phyloP scores from a whole-genome alignment of 352 stramenopile species.

The Globisporangium acanthophoron region DNA sequence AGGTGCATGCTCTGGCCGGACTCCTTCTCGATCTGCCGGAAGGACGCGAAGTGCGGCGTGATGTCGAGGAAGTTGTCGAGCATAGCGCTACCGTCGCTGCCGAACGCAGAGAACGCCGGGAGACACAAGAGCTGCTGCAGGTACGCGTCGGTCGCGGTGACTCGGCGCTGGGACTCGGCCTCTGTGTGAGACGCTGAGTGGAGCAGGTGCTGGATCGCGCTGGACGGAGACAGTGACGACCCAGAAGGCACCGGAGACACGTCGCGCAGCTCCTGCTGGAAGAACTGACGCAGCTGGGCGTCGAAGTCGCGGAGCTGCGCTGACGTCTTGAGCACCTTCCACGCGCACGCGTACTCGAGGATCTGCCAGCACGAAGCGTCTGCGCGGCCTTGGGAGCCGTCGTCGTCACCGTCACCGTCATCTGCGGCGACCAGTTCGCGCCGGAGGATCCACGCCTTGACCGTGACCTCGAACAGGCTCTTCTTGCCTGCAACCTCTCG shows the following conservation, averaged over 20 bases:
- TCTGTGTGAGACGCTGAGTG: constrained; percentile 17
- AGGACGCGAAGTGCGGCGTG: constrained; percentile 36
- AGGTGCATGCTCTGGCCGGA: constrained; percentile 46
- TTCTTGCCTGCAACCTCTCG: constrained; percentile 18
- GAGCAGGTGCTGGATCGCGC: constrained; percentile 22
- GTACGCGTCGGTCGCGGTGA: constrained; percentile 38
- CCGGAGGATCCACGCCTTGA: constrained; percentile 58
- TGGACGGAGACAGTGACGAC: constrained; percentile 13
- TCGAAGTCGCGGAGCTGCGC: constrained; percentile 50
- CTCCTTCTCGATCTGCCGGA: constrained; percentile 42
- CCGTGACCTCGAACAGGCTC: constrained; percentile 43
- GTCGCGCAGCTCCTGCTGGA: constrained; percentile 38
- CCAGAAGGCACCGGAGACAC: constrained; percentile 29
- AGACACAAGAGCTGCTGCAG: constrained; percentile 44
- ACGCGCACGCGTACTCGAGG: constrained; percentile 58
- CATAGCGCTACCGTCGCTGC: constrained; percentile 47
- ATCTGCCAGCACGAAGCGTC: constrained; percentile 41
- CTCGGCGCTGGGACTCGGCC: constrained; percentile 32
- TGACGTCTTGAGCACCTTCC: constrained; percentile 39
- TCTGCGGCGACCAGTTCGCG: constrained; percentile 32
- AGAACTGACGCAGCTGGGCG: constrained; percentile 37
- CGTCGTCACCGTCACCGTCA: constrained; percentile 10
- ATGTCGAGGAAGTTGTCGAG: constrained; percentile 70
- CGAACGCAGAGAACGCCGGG: constrained; percentile 46
- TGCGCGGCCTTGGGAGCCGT: neutral